Conservation (phyloP, 2,329 filamentous ascomycete species). For the Elsinoe batatas region DNA sequence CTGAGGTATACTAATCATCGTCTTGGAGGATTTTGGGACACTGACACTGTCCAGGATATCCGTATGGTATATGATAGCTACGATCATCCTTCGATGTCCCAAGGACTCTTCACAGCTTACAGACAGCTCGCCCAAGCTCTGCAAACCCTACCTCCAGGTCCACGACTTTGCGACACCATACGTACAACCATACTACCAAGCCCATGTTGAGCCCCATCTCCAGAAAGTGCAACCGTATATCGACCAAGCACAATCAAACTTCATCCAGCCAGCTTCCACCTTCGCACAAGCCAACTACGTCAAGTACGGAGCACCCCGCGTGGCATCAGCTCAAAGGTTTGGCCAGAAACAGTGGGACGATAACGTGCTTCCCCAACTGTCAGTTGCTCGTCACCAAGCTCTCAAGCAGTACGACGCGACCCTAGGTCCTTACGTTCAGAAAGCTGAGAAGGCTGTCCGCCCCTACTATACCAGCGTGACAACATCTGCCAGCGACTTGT, state of each 20-base stretch:
- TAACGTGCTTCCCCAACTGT: conserved; percentile 64
- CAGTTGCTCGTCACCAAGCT: conserved; percentile 51
- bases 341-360: conserved; percentile 66
- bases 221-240: conserved; percentile 65
- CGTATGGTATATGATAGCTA: conserved; percentile 79
- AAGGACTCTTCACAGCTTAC: conserved; percentile 56
- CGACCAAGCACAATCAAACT: conserved; percentile 44
- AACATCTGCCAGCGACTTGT: conserved; percentile 56
- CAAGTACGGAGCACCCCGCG: conserved; percentile 64
- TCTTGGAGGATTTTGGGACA: background rate
- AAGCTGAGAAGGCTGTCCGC: conserved; percentile 45
- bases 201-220: conserved; percentile 76
- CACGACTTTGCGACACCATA: conserved; percentile 61
- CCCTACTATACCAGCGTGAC: conserved; percentile 65
- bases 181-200: conserved; percentile 73
- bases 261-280: conserved; percentile 59
- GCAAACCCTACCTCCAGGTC: conserved; percentile 66
- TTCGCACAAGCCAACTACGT: conserved; percentile 52
- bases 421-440: conserved; percentile 64
- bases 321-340: conserved; percentile 57
- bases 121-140: conserved; percentile 63
- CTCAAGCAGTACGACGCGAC: conserved; percentile 58
- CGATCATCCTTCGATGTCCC: conserved; percentile 74
- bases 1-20: conserved; percentile 4
- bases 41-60: conserved; percentile 42